These are phyloP conservation scores for Chlamydomonas sp. DNA, from an alignment of 139 green algal genomes.

Conservation along the genomic window DNA sequence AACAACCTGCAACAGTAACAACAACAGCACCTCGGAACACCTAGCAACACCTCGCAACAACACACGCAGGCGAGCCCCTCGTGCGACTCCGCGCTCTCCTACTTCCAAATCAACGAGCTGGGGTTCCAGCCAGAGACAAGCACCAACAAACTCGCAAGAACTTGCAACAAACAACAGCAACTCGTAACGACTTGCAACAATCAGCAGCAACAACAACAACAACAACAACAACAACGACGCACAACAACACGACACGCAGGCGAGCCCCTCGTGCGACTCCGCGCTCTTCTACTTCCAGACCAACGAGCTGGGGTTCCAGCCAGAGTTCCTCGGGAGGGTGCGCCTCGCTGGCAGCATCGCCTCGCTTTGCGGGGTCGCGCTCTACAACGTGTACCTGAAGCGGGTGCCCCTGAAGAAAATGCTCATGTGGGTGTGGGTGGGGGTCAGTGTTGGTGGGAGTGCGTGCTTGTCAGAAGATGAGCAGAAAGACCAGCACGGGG, in stretches of 20 bases:
- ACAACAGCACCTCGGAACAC: background rate
- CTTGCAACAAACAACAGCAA: background rate
- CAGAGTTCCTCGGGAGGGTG: slow-evolving; percentile 86
- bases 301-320: slow-evolving; percentile 47
- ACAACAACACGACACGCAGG: slow-evolving; percentile 22
- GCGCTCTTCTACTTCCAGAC: slow-evolving; percentile 69
- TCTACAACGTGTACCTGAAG: slow-evolving; percentile 47
- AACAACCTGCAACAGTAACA: background rate
- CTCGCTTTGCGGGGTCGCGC: slow-evolving; percentile 42
- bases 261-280: slow-evolving; percentile 42
- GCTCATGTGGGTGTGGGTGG: slow-evolving; percentile 18
- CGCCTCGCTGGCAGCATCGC: slow-evolving; percentile 73
- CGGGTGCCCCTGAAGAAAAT: slow-evolving; percentile 35
- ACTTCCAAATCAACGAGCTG: slow-evolving; percentile 11
- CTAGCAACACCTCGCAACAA: background rate
- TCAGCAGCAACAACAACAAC: background rate
- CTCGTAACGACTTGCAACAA: background rate
- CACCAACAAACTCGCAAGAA: no score
- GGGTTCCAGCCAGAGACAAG: no score
- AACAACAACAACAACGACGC: background rate
- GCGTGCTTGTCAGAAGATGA: no score
- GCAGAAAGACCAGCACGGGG: no score
- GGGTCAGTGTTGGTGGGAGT: no score
- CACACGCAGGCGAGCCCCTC: slow-evolving; percentile 34
- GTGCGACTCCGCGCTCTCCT: slow-evolving; percentile 6